Conservation (phyloP, 2,329 filamentous ascomycete genomes). For the Madurella mycetomatis region DNA sequence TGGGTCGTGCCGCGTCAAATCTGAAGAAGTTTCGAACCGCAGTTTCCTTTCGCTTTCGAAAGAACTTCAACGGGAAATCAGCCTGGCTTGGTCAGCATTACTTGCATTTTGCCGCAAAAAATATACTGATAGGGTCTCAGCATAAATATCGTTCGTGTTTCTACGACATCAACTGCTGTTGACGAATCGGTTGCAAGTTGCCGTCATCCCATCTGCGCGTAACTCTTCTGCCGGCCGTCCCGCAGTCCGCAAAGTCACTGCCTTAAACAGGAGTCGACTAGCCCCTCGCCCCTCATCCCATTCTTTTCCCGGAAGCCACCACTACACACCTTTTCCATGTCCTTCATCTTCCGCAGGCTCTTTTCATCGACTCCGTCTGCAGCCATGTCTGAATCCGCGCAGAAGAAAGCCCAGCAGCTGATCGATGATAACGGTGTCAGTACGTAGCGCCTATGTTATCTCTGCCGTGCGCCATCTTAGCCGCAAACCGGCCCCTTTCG, state of each 20-base stretch:
- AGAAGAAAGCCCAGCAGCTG: constrained; percentile 76
- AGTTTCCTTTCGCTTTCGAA: not conserved
- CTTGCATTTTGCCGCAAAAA: not conserved
- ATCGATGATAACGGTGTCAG: constrained; percentile 86
- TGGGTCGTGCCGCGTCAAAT: constrained; percentile 3
- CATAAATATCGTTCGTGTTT: not conserved
- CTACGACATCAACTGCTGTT: not conserved
- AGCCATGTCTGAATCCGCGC: constrained; percentile 71
- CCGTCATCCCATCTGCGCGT: not conserved
- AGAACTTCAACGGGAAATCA: not conserved
- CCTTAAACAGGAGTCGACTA: constrained; percentile 13
- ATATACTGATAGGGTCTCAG: not conserved
- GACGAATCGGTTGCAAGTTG: constrained; percentile 11
- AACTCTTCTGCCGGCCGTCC: not conserved
- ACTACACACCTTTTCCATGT: constrained; percentile 40
- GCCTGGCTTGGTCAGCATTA: not conserved
- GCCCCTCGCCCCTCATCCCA: constrained; percentile 14
- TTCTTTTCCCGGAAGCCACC: constrained; percentile 12
- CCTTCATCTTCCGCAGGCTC: constrained; percentile 63
- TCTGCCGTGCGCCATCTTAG: too few species aligned
- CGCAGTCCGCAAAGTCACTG: not conserved
- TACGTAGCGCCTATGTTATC: constrained; percentile 39
- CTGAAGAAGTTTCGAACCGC: not conserved
- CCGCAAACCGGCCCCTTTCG: not conserved
- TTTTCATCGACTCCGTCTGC: constrained; percentile 61